Percentiles rank a stretch among this genome's conserved stretches.
Evolutionary conservation across 2,329 filamentous ascomycete genomes (phyloP).

Genomic region (Phialophora chinensis): DNA sequence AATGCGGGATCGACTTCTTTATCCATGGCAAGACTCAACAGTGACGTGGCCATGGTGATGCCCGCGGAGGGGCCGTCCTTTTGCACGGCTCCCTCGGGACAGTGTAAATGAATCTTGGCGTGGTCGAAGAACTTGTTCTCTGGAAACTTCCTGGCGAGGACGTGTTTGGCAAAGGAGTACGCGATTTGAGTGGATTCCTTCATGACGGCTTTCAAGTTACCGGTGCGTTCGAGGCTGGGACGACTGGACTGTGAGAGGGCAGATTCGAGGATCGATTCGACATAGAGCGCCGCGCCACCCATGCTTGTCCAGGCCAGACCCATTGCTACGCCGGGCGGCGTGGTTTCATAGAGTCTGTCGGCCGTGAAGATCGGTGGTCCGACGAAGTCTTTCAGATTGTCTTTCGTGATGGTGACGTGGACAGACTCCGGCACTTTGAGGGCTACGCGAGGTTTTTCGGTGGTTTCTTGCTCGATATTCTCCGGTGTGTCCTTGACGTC

Average conservation of each 20-base stretch:
- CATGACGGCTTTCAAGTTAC: constrained; percentile 96
- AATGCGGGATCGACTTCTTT: constrained; percentile 80
- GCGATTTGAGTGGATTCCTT: constrained; percentile 95
- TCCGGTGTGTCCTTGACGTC: constrained; percentile 67
- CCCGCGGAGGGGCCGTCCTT: constrained; percentile 93
- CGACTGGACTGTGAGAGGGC: constrained; percentile 74
- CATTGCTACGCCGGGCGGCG: constrained; percentile 94
- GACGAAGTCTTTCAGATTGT: constrained; percentile 94
- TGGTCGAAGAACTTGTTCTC: constrained; percentile 96
- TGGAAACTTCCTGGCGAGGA: constrained; percentile 82
- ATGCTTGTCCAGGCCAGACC: constrained; percentile 97
- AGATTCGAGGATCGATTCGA: constrained; percentile 92
- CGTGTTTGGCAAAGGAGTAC: constrained; percentile 91
- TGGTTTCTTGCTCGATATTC: constrained; percentile 64
- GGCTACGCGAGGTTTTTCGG: constrained; percentile 72
- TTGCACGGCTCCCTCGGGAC: constrained; percentile 91
- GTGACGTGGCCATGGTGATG: constrained; percentile 96
- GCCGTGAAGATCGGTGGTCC: constrained; percentile 95
- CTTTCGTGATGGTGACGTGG: constrained; percentile 82
- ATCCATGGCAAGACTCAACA: constrained; percentile 84
- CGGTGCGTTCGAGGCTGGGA: constrained; percentile 85
- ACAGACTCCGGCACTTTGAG: constrained; percentile 85
- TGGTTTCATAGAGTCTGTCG: constrained; percentile 91
- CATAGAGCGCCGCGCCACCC: constrained; percentile 94
- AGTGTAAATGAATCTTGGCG: constrained; percentile 92